Base-by-base conservation (phyloP, 352 stramenopile genomes). In the Phytophthora hibernalis region DNA sequence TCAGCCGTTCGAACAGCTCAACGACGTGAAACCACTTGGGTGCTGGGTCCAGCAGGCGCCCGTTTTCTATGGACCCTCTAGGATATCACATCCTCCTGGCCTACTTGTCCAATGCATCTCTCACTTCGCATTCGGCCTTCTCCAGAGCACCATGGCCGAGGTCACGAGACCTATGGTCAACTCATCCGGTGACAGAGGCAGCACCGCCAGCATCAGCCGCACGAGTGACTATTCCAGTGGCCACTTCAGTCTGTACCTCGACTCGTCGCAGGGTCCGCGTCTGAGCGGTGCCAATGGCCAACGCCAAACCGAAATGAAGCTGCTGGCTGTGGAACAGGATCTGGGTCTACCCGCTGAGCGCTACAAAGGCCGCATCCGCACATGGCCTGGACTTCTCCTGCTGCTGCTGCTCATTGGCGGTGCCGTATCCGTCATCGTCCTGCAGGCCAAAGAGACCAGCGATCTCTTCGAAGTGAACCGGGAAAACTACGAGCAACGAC, bases 341-440 rank as follows among this genome's bases (percentile, higher is more conserved):
- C 61, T 70, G 1, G 65, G 62, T 0, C 53, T 51, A 2, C 70
- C 59, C 16, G 76, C 80, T 0, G 82, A 91, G 63, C 61, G 68
- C 68, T 93, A 91, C 73, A 92, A 91, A 45, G 85, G 85, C n/a
- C 82, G 83, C 21, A 79, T 88, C 45, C 70, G 78, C 12, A 87
- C 72, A 22, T 91, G 79, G 80, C 80, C 84, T 0, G 82, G 82
- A 4, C 48, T 91, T 9, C 35, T 92, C 0, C 16, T 91, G 7
- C 37, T 91, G 6, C 20, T 90, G 11, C 35, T 83, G 0, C 44
- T 92, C 16, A 42, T 89, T 3, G 65, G 40, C 6, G 79, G 61
- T 0, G 78, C 78, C 0, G 51, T 62, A 15, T 66, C 70, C 13
- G 45, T 85, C 13, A 86, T 92, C 61, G 72, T 75, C 3, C 47